These are phyloP conservation scores for Leccinum subrobustum DNA, from an alignment of 1,284 basidiomycete species.

Conservation along the genomic window DNA sequence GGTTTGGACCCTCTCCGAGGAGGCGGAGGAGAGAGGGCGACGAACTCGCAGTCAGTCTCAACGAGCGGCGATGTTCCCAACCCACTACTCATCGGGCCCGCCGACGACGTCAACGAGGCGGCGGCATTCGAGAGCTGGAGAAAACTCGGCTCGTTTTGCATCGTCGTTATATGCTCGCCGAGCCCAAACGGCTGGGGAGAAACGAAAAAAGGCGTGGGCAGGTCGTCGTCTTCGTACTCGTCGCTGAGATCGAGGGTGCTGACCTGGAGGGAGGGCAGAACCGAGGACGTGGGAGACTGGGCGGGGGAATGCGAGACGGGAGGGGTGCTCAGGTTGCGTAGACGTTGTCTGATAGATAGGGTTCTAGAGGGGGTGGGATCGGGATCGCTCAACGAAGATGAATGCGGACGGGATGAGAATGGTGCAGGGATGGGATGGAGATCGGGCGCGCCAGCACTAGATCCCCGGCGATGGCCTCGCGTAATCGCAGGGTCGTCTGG, in stretches of 20 bases:
- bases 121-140: conserved; percentile 46
- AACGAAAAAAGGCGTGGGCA: conserved; percentile 28
- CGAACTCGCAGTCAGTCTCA: conserved; percentile 24
- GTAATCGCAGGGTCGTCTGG: conserved; percentile 48
- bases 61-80: conserved; percentile 3
- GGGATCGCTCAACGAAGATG: conserved; percentile 10
- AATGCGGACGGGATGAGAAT: conserved; percentile 41
- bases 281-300: conserved; percentile 4
- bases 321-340: conserved; percentile 55
- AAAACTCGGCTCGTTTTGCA: conserved; percentile 59
- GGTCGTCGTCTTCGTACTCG: conserved; percentile 21
- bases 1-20: conserved; percentile 29
- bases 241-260: conserved; percentile 32
- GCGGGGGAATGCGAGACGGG: conserved; percentile 4
- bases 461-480: conserved; percentile 38
- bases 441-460: conserved; percentile 15
- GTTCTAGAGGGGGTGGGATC: conserved; percentile 31
- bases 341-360: conserved; percentile 53
- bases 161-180: conserved; percentile 55
- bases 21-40: conserved; percentile 32
- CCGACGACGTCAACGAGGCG: conserved; percentile 31
- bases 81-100: not conserved
- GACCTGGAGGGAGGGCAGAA: conserved; percentile 17
- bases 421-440: conserved; percentile 41
- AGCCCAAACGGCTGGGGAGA: conserved; percentile 46